Base-by-base conservation (phyloP, 495 filamentous ascomycete species). In the Xylaria curta region DNA sequence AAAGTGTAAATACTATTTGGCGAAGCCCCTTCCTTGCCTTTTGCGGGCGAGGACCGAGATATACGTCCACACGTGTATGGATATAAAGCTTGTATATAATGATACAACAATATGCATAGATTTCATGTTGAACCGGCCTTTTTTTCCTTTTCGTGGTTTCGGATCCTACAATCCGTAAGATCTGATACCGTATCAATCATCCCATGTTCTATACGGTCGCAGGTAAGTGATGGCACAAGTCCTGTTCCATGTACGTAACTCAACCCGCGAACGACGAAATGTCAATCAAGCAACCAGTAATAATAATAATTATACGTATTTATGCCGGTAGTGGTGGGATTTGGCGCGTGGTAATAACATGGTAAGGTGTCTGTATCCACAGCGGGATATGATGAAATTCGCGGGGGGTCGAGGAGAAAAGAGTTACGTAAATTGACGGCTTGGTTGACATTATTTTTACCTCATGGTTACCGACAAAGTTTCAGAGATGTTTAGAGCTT, bases 381-480 rank as follows among this genome's bases (percentile, higher is more conserved):
- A 59, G 54, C 54, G 28, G 54, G 54, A 59, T 51, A 24, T 51
- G n/a, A 51, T 24, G 42, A 8, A 24, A 10, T 10, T 12, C n/a
- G 47, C 47, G 47, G 6, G 13, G 56, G 15, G 28, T 3, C 1
- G 2, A 7, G 49, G 49, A 4, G 21, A 5, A n/a, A 26, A 3
- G 9, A 53, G n/a, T 60, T 60, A 60, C 58, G 58, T 60, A 60
- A 60, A 60, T 38, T 8, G 58, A 38, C 8, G 31, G 58, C 38
- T 60, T 38, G 5, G 1, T 60, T 60, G 58, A 60, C 58, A 60
- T 60, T 59, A 10, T 15, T 59, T 31, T 59, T 59, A 59, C 54
- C 4, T 59, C 8, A 60, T 38, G 3, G 3, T 21, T 38, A 60
- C 58, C 19, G 21, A 59, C 31, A 5, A 4, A 0, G 38, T 42